These are phyloP conservation scores for Puya raimondii DNA, from an alignment of 176 grass and related monocot genomes.

Conservation along the genomic window DNA sequence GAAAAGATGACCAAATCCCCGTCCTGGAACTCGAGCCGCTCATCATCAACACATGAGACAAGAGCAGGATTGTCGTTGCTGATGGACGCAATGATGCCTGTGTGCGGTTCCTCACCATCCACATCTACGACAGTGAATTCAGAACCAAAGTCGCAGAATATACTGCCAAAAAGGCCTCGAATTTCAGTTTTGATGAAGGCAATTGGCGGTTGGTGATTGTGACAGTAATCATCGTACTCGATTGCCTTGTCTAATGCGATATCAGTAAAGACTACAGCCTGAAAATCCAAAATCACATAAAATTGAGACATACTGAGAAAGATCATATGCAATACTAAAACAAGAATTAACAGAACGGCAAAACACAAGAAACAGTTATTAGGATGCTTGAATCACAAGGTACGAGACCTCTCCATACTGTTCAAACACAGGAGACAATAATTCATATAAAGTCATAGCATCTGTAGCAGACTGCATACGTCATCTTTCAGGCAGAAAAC, in stretches of 20 bases:
- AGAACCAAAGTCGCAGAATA: constrained; percentile 87
- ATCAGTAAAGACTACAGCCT: constrained; percentile 84
- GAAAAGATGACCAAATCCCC: constrained; percentile 80
- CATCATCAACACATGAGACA: constrained; percentile 88
- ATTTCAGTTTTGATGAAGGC: constrained; percentile 83
- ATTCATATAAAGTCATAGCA: no score
- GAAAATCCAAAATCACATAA: constrained; percentile 12
- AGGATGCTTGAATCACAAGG: neutral
- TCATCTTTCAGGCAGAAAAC: no score
- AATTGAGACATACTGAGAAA: neutral
- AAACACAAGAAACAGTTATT: neutral
- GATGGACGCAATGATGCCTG: constrained; percentile 81
- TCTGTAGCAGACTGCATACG: no score
- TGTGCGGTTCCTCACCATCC: constrained; percentile 89
- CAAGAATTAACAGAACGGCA: neutral
- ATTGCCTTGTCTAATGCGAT: constrained; percentile 70
- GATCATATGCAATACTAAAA: neutral
- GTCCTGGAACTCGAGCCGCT: constrained; percentile 88
- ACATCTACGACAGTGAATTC: constrained; percentile 85
- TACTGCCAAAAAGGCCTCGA: constrained; percentile 69
- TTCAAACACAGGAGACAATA: no score
- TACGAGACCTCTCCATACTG: neutral
- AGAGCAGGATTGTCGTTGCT: constrained; percentile 76
- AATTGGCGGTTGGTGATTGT: constrained; percentile 77
- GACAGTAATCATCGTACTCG: constrained; percentile 76